A percentile compares a stretch with the other conserved stretches of the same genome.
Conservation (phyloP, 768 basidiomycete genomes). For the Cantharellus cinnabarinus region DNA sequence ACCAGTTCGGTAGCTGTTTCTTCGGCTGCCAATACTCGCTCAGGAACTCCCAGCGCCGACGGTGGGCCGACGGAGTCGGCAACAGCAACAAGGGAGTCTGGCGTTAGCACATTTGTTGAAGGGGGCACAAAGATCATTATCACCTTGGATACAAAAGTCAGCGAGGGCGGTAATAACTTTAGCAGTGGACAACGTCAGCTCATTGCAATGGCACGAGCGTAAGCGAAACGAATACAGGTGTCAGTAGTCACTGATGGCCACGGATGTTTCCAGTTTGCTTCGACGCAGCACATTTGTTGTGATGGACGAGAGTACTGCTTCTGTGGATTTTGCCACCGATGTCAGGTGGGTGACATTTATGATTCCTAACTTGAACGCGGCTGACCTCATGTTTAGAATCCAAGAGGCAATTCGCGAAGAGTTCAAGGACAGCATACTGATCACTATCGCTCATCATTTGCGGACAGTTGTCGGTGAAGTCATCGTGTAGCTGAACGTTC, state of each 20-base stretch:
- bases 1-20: slow-evolving; percentile 14
- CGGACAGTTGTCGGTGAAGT: not conserved
- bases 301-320: slow-evolving; percentile 15
- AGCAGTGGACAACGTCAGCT: slow-evolving; percentile 25
- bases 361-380: slow-evolving; percentile 9
- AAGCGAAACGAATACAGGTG: not conserved
- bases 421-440: slow-evolving; percentile 17
- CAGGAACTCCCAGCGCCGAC: not conserved
- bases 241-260: not conserved
- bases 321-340: slow-evolving; percentile 18
- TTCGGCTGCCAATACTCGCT: slow-evolving; percentile 7
- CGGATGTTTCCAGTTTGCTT: slow-evolving; percentile 3
- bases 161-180: slow-evolving; percentile 23
- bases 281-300: slow-evolving; percentile 12
- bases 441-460: slow-evolving; percentile 12
- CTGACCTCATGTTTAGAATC: slow-evolving; percentile 12
- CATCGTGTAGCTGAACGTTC: not conserved
- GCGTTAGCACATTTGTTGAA: not conserved
- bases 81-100: not conserved
- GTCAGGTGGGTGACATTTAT: slow-evolving; percentile 9
- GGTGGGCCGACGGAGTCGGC: not conserved
- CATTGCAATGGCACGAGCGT: slow-evolving; percentile 13
- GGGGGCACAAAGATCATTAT: slow-evolving; percentile 8
- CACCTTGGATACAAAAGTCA: slow-evolving; percentile 17
- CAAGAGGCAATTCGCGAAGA: slow-evolving; percentile 21